A percentile compares a stretch with the other conserved stretches of the same genome.
Evolutionary conservation across 1,139 yeast species (phyloP).

Genomic region (Blastobotrys capitulatus): DNA sequence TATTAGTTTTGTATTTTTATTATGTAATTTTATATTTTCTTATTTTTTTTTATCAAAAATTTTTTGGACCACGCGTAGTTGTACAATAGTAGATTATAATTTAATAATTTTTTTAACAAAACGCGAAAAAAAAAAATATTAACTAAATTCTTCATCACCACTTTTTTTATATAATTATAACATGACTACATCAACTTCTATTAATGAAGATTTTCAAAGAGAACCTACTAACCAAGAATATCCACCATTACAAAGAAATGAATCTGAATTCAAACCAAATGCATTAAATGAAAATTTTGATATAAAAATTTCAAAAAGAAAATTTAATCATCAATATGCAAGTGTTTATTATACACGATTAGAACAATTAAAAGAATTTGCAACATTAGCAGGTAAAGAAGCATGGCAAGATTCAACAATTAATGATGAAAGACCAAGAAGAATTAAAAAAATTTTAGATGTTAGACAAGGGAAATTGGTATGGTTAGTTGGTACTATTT

Average conservation of each 20-base stretch:
- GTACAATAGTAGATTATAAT: too few species aligned
- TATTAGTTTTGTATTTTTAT: background rate
- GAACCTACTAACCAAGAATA: background rate
- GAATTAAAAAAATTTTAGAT: slow-evolving; percentile 68
- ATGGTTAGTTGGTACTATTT: slow-evolving; percentile 90
- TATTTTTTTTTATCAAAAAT: background rate
- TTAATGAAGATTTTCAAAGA: slow-evolving; percentile 7
- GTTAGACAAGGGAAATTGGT: slow-evolving; percentile 62
- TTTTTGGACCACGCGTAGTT: too few species aligned
- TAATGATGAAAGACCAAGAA: slow-evolving; percentile 33
- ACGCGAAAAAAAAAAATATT: background rate
- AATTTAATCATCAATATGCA: slow-evolving; percentile 68
- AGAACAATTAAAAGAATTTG: slow-evolving; percentile 48
- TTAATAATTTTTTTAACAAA: too few species aligned
- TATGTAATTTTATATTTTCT: background rate
- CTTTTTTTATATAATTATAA: background rate
- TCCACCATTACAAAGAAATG: background rate
- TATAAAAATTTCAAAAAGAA: slow-evolving; percentile 33
- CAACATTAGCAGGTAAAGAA: slow-evolving; percentile 42
- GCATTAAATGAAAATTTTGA: slow-evolving; percentile 5
- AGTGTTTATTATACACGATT: slow-evolving; percentile 66
- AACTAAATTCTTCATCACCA: background rate
- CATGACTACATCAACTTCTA: slow-evolving; percentile 7
- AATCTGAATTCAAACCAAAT: background rate
- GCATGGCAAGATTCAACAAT: slow-evolving; percentile 46